phyloP scores from a whole-genome alignment of 768 basidiomycete genomes.

The Boletus vermiculosoides region DNA sequence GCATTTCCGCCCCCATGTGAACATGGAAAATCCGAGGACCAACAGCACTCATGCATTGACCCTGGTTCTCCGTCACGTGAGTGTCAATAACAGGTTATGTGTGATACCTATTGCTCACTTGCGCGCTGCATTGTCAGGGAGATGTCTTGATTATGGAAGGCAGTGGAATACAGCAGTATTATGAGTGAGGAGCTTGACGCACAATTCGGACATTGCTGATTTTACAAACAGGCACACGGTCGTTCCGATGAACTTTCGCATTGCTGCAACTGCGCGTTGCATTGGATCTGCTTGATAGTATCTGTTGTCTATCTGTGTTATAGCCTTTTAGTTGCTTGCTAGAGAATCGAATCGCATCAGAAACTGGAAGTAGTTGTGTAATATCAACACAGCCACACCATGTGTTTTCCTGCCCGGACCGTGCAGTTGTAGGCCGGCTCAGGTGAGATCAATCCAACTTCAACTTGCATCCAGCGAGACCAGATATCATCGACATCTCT shows the following conservation, averaged over 20 bases:
- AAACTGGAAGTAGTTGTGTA: background rate
- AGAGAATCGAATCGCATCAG: background rate
- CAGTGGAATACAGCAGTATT: slow-evolving; percentile 59
- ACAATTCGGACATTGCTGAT: slow-evolving; percentile 10
- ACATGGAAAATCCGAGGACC: slow-evolving; percentile 33
- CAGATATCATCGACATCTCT: background rate
- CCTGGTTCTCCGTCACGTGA: slow-evolving; percentile 66
- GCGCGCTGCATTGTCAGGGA: slow-evolving; percentile 48
- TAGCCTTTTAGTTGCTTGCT: background rate
- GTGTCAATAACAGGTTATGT: slow-evolving; percentile 9
- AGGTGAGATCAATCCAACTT: background rate
- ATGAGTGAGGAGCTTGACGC: slow-evolving; percentile 52
- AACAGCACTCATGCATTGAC: slow-evolving; percentile 42
- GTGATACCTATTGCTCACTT: slow-evolving; percentile 5
- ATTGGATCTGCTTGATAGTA: slow-evolving; percentile 42
- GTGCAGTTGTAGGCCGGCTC: background rate
- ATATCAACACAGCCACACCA: slow-evolving; percentile 17
- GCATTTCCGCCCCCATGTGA: slow-evolving; percentile 63
- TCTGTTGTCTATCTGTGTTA: background rate
- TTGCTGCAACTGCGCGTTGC: slow-evolving; percentile 74
- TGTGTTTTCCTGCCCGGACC: background rate
- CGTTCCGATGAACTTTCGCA: slow-evolving; percentile 69
- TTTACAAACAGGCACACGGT: slow-evolving; percentile 64
- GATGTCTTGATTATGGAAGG: slow-evolving; percentile 82
- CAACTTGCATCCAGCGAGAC: background rate